These are phyloP conservation scores for Penicillium brasilianum DNA, from an alignment of 2,329 filamentous ascomycete species.

Conservation along the genomic window DNA sequence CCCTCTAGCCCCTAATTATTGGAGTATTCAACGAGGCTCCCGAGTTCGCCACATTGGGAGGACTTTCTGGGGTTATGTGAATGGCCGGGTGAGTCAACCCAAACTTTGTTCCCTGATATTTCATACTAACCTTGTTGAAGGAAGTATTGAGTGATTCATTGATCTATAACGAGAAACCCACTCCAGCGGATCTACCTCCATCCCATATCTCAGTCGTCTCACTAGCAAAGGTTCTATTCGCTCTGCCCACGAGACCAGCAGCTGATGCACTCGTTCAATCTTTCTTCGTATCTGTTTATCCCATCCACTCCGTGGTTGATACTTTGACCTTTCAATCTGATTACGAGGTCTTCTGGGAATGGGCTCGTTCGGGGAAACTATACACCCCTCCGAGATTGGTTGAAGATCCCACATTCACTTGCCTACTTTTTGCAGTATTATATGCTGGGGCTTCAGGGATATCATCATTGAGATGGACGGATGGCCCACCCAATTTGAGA, in stretches of 20 bases:
- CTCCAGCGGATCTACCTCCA: conserved; percentile 1
- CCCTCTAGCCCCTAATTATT: not conserved
- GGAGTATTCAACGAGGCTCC: conserved; percentile 4
- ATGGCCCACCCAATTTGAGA: not conserved
- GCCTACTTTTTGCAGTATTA: conserved; percentile 15
- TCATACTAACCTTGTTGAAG: not conserved
- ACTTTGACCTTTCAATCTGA: conserved; percentile 9
- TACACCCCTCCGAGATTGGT: conserved; percentile 5
- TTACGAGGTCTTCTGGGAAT: conserved; percentile 20
- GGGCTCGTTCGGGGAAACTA: not conserved
- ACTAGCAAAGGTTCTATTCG: conserved; percentile 1
- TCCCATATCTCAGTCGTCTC: conserved; percentile 1
- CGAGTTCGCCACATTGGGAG: conserved; percentile 8
- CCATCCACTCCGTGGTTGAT: conserved; percentile 16
- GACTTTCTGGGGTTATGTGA: conserved; percentile 18
- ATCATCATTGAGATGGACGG: conserved; percentile 4
- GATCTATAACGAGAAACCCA: conserved; percentile 5
- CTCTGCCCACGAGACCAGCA: conserved; percentile 5
- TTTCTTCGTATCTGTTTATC: conserved; percentile 13
- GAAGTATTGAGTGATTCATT: conserved; percentile 8
- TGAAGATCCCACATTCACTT: conserved; percentile 18
- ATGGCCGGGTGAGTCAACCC: not conserved
- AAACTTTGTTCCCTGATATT: too few species aligned
- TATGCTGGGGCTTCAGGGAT: conserved; percentile 10
- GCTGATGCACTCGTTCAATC: conserved; percentile 6